Conservation (phyloP, 768 basidiomycete genomes). For the Wakefieldia striispora region DNA sequence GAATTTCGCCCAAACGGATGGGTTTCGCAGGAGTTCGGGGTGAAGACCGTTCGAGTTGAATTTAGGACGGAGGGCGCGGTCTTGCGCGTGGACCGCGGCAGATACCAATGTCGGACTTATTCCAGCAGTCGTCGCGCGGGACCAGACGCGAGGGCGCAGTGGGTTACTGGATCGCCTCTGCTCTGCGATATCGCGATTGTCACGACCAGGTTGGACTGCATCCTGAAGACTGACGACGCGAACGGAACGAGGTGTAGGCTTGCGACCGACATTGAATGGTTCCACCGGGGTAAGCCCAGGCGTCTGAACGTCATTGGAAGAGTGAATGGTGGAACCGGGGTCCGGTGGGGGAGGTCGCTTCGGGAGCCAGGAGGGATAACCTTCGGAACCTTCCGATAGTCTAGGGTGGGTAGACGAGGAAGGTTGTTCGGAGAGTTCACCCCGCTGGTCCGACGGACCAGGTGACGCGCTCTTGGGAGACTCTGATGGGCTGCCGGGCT, state of each 20-base stretch:
- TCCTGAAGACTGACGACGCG: conserved; percentile 75
- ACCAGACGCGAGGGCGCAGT: conserved; percentile 52
- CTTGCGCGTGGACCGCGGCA: conserved; percentile 32
- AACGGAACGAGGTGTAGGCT: conserved; percentile 76
- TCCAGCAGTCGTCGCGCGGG: conserved; percentile 50
- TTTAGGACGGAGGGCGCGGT: conserved; percentile 50
- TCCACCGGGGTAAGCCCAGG: conserved; percentile 33
- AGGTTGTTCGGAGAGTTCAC: conserved; percentile 32
- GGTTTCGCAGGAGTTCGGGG: conserved; percentile 63
- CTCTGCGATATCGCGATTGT: conserved; percentile 49
- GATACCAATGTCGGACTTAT: conserved; percentile 45
- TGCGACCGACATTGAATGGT: conserved; percentile 53
- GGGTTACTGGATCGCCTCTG: conserved; percentile 44
- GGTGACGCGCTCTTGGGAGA: conserved; percentile 31
- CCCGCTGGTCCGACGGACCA: conserved; percentile 27
- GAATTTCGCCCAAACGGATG: conserved; percentile 50
- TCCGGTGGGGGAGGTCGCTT: conserved; percentile 73
- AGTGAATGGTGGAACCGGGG: conserved; percentile 68
- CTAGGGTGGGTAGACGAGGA: conserved; percentile 35
- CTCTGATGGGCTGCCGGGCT: conserved; percentile 27
- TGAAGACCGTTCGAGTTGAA: conserved; percentile 70
- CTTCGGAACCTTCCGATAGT: conserved; percentile 50
- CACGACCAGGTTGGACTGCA: conserved; percentile 38
- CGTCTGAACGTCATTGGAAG: conserved; percentile 43
- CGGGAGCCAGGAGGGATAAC: conserved; percentile 85